Base-by-base conservation (phyloP, 1,139 yeast genomes). In the Suhomyces coccinellae region DNA sequence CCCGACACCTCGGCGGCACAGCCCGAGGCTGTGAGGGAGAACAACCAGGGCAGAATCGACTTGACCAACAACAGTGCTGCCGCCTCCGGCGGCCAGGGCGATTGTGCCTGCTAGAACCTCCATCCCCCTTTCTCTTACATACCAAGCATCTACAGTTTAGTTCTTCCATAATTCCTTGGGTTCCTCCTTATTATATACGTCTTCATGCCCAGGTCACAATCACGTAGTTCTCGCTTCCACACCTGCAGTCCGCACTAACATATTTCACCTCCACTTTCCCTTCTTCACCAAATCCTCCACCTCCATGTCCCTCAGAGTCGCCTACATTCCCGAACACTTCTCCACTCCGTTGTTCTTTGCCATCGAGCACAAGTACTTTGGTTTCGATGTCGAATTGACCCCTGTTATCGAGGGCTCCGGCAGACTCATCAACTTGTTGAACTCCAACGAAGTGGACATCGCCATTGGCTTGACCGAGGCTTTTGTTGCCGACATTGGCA, bases 391-490 rank as follows among this genome's bases (percentile, higher is more conserved):
- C 40, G 83, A 85, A 55, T 75, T 89, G 55, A 67, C 85, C 24
- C 87, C 90, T 0, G 93, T 79, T 46, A 87, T 90, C 14, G 88
- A 93, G 33, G 97, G 97, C 1, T 83, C 95, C 13, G 97, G 97
- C 1, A 87, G 90, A 55, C 73, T 90, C 62, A 86, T 90, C 61
- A 85, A 85, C 55, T 75, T 90, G 11, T 71, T 90, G 45, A 80
- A 83, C 52, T 76, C 71, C 20, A 73, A 78, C 20, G 80, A 84
- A 38, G 80, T 88, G 34, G 95, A 88, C 56, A 67, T 86, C 44
- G 95, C 93, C 34, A 80, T 90, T 57, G 97, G 97, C 0, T 75
- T 90, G 47, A 90, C 97, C 2, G 97, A 90, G 62, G 97, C 95
- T 0, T 90, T 89, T 63, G 81, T 90, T 7, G 82, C 95, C 31